Evolutionary conservation across 352 stramenopile species (phyloP).

Genomic region (Thraustochytrium sp.): DNA sequence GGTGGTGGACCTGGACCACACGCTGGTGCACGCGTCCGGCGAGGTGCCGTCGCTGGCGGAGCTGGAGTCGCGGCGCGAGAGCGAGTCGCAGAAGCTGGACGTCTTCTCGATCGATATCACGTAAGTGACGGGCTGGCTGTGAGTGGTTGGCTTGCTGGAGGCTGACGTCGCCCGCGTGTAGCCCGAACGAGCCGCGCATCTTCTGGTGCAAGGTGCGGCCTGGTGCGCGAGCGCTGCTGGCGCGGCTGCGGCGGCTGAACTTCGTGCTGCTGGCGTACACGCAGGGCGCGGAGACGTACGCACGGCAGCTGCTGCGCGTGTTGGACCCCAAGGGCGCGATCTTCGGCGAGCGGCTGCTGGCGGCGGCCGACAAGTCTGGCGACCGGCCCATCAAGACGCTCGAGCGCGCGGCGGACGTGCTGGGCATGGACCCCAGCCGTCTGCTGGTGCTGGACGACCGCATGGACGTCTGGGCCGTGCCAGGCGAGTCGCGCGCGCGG

Average conservation of each 20-base stretch:
- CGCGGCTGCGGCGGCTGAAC: neutral
- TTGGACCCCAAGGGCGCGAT: neutral
- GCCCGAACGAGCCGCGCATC: neutral
- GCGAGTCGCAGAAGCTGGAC: neutral
- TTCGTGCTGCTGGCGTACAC: neutral
- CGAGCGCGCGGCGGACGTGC: no score
- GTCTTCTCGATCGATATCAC: conserved; percentile 2
- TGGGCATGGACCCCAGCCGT: neutral
- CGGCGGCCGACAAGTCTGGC: neutral
- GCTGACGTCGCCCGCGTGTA: neutral
- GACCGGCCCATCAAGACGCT: neutral
- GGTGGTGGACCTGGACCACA: conserved; percentile 23
- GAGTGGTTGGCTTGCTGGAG: neutral
- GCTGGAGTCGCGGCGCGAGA: neutral
- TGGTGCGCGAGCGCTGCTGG: neutral
- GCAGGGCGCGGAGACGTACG: neutral
- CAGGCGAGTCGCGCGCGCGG: neutral
- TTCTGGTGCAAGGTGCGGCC: conserved; percentile 29
- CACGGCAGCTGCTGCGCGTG: neutral
- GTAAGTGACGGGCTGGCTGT: neutral
- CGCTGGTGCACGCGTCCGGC: neutral
- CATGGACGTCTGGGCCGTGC: neutral
- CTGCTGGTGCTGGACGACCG: neutral
- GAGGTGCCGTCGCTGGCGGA: neutral
- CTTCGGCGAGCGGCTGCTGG: conserved; percentile 2